Conservation (phyloP, 176 grass and related monocot genomes). For the Hordeum vulgare region MorexV3_pseudomolecules_assembly NC_058524.1:7899072-7899571, state of each 20-base stretch:
- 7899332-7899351: conserved; percentile 56
- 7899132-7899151: conserved; percentile 29
- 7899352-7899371: conserved; percentile 45
- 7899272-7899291: conserved; percentile 53
- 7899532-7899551: too few species aligned
- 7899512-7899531: too few species aligned
- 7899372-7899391: background rate
- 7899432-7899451: too few species aligned
- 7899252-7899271: conserved; percentile 63
- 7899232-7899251: conserved; percentile 50
- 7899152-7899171: conserved; percentile 47
- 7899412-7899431: too few species aligned
- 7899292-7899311: conserved; percentile 31
- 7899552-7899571: too few species aligned
- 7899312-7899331: conserved; percentile 41
- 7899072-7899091: conserved; percentile 50
- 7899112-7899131: background rate
- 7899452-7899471: too few species aligned
- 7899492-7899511: too few species aligned
- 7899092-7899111: background rate
- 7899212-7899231: conserved; percentile 47
- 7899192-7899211: conserved; percentile 59
- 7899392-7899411: too few species aligned
- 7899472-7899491: too few species aligned
- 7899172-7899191: conserved; percentile 37